Evolutionary conservation across 2,329 filamentous ascomycete species (phyloP).

Genomic region (Monilinia fructigena): DNA sequence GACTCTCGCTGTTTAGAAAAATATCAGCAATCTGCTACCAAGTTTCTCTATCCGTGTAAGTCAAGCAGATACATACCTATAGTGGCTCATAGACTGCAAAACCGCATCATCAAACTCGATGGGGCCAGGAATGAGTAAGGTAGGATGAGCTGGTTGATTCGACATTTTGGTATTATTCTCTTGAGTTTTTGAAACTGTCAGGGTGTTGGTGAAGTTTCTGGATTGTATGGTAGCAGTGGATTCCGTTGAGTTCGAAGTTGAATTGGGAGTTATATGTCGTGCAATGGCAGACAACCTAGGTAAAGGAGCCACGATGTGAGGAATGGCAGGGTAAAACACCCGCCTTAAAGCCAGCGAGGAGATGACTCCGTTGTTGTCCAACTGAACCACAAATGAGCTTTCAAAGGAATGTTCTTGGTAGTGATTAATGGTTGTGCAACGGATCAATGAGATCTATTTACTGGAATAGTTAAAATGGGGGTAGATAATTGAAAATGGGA

Average conservation of each 20-base stretch:
- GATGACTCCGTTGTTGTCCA: constrained; percentile 15
- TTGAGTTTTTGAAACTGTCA: neutral
- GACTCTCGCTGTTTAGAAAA: constrained; percentile 69
- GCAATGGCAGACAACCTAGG: constrained; percentile 41
- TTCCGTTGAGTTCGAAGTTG: neutral
- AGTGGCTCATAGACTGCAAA: constrained; percentile 91
- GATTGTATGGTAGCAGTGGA: neutral
- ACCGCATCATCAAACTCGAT: constrained; percentile 99
- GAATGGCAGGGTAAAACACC: constrained; percentile 28
- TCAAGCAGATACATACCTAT: constrained; percentile 58
- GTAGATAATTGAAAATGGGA: neutral
- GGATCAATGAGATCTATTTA: neutral
- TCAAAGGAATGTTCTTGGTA: constrained; percentile 5
- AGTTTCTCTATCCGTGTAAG: neutral
- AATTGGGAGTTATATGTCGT: constrained; percentile 37
- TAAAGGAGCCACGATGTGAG: constrained; percentile 27
- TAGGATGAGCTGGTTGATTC: constrained; percentile 60
- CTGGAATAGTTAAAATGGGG: neutral
- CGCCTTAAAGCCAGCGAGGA: constrained; percentile 20
- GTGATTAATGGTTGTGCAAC: neutral
- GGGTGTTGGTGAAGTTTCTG: constrained; percentile 24
- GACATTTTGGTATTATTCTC: constrained; percentile 49
- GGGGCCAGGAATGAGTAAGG: constrained; percentile 92
- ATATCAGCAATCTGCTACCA: constrained; percentile 25
- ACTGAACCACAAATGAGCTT: constrained; percentile 14